Base-by-base conservation (phyloP, 768 basidiomycete species). In the Naganishia kalamii region DNA sequence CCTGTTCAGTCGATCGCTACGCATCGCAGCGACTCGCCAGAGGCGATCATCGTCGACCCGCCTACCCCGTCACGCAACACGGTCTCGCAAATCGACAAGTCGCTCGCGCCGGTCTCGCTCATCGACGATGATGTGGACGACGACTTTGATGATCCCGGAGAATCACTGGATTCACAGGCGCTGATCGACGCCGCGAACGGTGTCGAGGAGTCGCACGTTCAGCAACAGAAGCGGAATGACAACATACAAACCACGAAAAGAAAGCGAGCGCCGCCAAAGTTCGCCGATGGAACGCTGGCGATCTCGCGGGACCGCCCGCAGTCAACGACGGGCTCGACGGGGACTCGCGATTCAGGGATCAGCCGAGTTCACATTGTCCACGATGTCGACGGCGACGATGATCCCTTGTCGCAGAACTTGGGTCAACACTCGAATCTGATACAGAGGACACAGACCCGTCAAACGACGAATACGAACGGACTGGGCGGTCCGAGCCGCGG, bases 101-200 rank as follows among this genome's bases (percentile, higher is more conserved):
- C 54, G 30, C 1, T 57, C 21, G 17, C 35, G 10, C 19, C 43
- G 8, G 43, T 41, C 17, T 41, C 33, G 35, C 51, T 21, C 7
- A 21, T 8, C 32, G 33, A 37, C 6, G 43, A 7, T 5, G 49
- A 52, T 27, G 21, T 27, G 1, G 54, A 57, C 27, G 54, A 57
- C 35, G 54, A 57, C 35, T 57, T 57, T 57, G 37, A 57, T 12
- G 37, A 57, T n/a, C 54, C 35, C 10, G 11, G 21, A 33, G n/a
- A 37, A n/a, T 17, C 54, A 13, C 37, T 57, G 54, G 54, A 57
- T 57, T 19, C 15, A 37, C 54, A 41, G 23, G 32, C 15, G 35
- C 21, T 57, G 23, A 57, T 57, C 37, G 35, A 57, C 2, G 54
- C 54, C 13, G 54, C 23, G 29, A 32, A 40, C 19, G 54, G 23